Percentiles rank a stretch among this genome's conserved stretches.
Conservation (phyloP, 2,329 filamentous ascomycete genomes). For the Lecanicillium sp. region DNA sequence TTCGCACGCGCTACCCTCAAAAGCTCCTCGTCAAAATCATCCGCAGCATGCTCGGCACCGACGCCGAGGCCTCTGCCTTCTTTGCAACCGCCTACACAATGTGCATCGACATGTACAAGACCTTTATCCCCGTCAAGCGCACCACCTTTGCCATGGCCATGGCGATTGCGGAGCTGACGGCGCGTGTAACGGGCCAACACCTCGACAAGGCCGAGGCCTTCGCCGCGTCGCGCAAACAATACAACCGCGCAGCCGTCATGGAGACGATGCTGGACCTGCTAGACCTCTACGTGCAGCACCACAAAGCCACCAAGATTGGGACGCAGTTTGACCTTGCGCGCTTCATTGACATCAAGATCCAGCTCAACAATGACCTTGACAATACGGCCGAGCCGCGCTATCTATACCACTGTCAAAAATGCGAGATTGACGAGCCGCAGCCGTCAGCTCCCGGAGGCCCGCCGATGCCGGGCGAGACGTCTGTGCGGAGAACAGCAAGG, state of each 20-base stretch:
- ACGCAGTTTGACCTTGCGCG: constrained; percentile 62
- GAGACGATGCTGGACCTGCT: constrained; percentile 87
- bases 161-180: constrained; percentile 72
- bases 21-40: constrained; percentile 75
- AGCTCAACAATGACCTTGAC: constrained; percentile 74
- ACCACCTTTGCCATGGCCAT: constrained; percentile 78
- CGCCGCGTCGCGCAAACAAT: constrained; percentile 37
- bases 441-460: constrained; percentile 25
- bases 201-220: constrained; percentile 42
- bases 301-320: constrained; percentile 65
- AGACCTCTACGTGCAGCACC: constrained; percentile 85
- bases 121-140: constrained; percentile 86
- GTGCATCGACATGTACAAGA: constrained; percentile 84
- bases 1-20: constrained; percentile 80
- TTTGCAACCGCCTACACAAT: constrained; percentile 69
- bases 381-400: constrained; percentile 53
- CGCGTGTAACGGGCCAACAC: constrained; percentile 53
- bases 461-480: constrained; percentile 26
- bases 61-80: constrained; percentile 43
- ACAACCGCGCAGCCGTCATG: constrained; percentile 39
- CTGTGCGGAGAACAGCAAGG: constrained; percentile 25
- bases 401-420: constrained; percentile 49
- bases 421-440: constrained; percentile 29
- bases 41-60: constrained; percentile 41
- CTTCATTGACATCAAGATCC: constrained; percentile 81